Base-by-base conservation (phyloP, 2,329 filamentous ascomycete species). In the Alternaria atra region DNA sequence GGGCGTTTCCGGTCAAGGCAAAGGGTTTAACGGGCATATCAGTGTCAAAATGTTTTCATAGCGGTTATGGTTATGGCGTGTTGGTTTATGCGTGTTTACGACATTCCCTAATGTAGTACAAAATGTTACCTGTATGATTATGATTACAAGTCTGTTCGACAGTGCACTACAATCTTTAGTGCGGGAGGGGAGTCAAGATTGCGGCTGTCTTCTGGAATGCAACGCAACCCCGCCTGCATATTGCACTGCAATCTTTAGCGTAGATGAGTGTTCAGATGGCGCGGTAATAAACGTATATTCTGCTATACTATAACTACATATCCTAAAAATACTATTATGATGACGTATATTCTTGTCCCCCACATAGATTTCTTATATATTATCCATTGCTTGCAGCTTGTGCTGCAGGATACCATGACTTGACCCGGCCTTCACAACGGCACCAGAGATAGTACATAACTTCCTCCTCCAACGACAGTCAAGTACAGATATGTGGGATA, bases 31-130 rank as follows among this genome's bases (percentile, higher is more conserved):
- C 10, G 37, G 27, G 32, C n/a, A 39, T 51, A 29, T 58, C 39
- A 20, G 42, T 30, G 25, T 42, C 40, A 52, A 53, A 43, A 46
- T 44, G 37, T 35, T 52, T 43, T 44, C 39, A 59, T 25, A 13
- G 23, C 17, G 17, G 34, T 23, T 10, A 27, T 12, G 39, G 25
- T 6, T 10, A 20, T 15, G 29, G 10, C 35, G 29, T 43, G 9
- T 4, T 39, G 25, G n/a, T 13, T 13, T 29, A 27, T 17, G 20
- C n/a, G 20, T 40, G 29, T 23, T 47, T 12, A 53, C 43, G 25
- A 12, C 46, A 32, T 53, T 20, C n/a, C 34, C 23, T n/a, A 48
- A 42, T 55, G 56, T 60, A 58, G 17, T 42, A 44, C 44, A 32
- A 17, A 52, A 29, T 40, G 34, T 30, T 0, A 25, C 3, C 0